Evolutionary conservation across 2,329 filamentous ascomycete genomes (phyloP), one percentile per base, ranked within the genome.

Genomic region (Verticillium longisporum): DNA sequence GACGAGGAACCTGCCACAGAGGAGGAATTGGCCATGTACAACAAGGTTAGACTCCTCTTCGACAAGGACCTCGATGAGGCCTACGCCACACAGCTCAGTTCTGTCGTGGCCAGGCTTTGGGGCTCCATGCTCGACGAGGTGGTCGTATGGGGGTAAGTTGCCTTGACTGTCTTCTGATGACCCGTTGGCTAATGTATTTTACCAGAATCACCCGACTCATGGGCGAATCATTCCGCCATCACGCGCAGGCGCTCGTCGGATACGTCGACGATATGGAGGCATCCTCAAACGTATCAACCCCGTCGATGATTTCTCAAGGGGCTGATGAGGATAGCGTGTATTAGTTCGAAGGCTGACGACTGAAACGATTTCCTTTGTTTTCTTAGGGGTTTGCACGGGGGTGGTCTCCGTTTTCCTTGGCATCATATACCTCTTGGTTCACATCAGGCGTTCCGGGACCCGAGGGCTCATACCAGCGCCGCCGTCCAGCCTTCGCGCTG

Each of bases 101-200:
- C 93, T n/a, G 92, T 92, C 59, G 94, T 99, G 54, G 93, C 94
- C 65, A 88, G 91, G 69, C 86, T 98, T 55, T 99, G 95, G 95
- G 95, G 94, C 69, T 94, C 92, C 66, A 97, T 98, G 89, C 88
- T 98, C 66, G 95, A 98, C 73, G 95, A 97, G 78, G 95, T 98
- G 65, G 94, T 98, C 68, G 95, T 99, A 63, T 98, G 95, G 95
- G 95, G 95, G 92, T 97, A 88, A 86, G 92, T 90, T 26, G 2
- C 4, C 4, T 18, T n/a, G 7, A n/a, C 18, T 53, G 36, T 37
- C 6, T 4, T 55, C 26, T 26, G 18, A 38, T 58, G 37, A 15
- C 18, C 7, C 9, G 33, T 3, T 26, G 11, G 6, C 64, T 71
- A 66, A 71, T 65, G 26, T 4, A 15, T 33, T 18, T 57, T 57